Base-by-base conservation (phyloP, 805 yeast genomes). In the Sugiyamaella qingdaonensis region DNA sequence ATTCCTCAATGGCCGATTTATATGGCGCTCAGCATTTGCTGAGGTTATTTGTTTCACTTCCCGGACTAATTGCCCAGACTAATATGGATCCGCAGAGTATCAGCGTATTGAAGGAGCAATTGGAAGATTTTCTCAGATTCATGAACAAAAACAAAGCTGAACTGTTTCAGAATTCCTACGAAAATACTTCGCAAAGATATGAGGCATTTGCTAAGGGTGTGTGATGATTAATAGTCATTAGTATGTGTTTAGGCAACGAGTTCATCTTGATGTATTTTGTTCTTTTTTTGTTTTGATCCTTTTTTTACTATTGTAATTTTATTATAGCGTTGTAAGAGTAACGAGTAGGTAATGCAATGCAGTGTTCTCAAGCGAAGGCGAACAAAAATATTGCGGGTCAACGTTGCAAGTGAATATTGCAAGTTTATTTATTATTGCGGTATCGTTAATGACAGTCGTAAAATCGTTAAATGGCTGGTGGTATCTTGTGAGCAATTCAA, bases 11-110 rank as follows among this genome's bases (percentile, higher is more conserved):
- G 46, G 66, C 78, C 54, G 74, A 77, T 1, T 65, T 85, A 0
- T 92, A 91, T 63, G 96, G 97, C 0, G 76, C 85, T 1, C 91
- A 88, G 61, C 97, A 91, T 68, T 71, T 94, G 35, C 69, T 92
- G 55, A 74, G 99, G 58, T 69, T 92, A 53, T 73, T 90, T 58
- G 85, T 88, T 13, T 75, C 87, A 1, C 69, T 94, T 43, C 98
- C 99, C 0, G 94, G 89, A 10, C 71, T 90, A n/a, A 77, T 91
- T 51, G 78, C 88, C 0, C 84, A 83, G 57, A 82, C 96, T 0
- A 72, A 82, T 8, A 86, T 90, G 90, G 97, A 90, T 61, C 75
- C 78, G n/a, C 84, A 82, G 54, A 81, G 90, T 51, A 71, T 85
- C 4, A 74, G 73, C 5, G 77, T 78, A 14, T 67, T 88, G 54